Conservation (phyloP, 1,284 basidiomycete genomes). For the Cryptococcus sp. region DNA sequence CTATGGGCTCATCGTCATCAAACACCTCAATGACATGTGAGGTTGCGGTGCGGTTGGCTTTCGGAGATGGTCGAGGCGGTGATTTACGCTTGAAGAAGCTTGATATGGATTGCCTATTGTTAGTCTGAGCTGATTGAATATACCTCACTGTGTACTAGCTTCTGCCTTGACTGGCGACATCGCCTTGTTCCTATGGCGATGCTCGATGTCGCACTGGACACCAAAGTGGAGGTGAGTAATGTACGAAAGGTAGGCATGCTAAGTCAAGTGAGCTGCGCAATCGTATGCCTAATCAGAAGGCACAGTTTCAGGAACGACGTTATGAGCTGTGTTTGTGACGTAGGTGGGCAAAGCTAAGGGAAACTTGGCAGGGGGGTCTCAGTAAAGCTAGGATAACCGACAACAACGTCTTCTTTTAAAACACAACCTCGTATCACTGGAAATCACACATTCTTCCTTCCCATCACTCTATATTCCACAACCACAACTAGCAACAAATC, state of each 20-base stretch:
- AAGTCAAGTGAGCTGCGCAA: too few species aligned
- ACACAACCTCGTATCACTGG: background rate
- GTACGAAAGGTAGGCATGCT: too few species aligned
- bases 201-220: background rate
- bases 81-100: constrained; percentile 44
- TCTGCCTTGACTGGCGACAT: constrained; percentile 4
- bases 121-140: background rate
- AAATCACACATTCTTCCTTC: background rate
- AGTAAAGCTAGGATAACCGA: too few species aligned
- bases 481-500: constrained; percentile 1
- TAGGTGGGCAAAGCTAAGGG: too few species aligned
- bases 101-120: constrained; percentile 35
- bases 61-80: constrained; percentile 16
- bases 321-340: too few species aligned
- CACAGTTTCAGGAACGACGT: too few species aligned
- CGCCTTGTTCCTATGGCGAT: background rate
- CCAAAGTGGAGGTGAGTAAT: too few species aligned
- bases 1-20: constrained; percentile 13
- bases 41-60: background rate
- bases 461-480: background rate
- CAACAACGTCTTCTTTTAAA: too few species aligned
- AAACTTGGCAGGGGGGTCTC: too few species aligned
- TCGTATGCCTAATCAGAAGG: too few species aligned
- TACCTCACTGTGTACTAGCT: constrained; percentile 7
- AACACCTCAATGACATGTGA: constrained; percentile 4